A percentile compares a stretch with the other conserved stretches of the same genome.
phyloP scores from a whole-genome alignment of 2,329 filamentous ascomycete genomes.

The Myriangium duriaei region DNA sequence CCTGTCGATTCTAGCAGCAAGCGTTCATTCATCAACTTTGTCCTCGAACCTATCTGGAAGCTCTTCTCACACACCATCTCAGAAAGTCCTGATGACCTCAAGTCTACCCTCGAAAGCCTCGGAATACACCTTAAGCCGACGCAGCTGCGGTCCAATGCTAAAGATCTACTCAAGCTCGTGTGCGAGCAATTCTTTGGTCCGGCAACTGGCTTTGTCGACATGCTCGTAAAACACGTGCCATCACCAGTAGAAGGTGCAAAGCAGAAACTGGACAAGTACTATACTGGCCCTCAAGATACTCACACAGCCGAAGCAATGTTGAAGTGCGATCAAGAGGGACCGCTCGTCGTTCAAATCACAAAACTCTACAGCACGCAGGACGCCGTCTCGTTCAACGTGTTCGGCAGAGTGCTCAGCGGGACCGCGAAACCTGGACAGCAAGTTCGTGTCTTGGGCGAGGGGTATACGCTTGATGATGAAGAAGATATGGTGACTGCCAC shows the following conservation, averaged over 20 bases:
- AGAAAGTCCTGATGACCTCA: constrained; percentile 74
- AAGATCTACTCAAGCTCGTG: constrained; percentile 73
- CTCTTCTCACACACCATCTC: constrained; percentile 91
- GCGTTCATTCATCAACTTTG: constrained; percentile 84
- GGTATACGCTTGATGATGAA: constrained; percentile 91
- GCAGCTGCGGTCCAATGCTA: constrained; percentile 82
- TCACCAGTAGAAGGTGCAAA: constrained; percentile 70
- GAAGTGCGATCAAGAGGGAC: constrained; percentile 76
- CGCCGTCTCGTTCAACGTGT: constrained; percentile 79
- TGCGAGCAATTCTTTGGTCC: constrained; percentile 94
- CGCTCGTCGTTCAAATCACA: constrained; percentile 79
- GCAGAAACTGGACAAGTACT: constrained; percentile 70
- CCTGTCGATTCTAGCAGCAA: constrained; percentile 66
- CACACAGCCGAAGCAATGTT: constrained; percentile 70
- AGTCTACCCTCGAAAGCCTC: constrained; percentile 61
- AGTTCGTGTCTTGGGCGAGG: constrained; percentile 85
- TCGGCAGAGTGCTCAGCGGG: constrained; percentile 86
- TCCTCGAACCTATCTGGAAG: constrained; percentile 96
- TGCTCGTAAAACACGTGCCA: constrained; percentile 81
- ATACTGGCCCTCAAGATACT: constrained; percentile 78
- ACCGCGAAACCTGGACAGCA: constrained; percentile 70
- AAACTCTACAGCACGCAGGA: constrained; percentile 87
- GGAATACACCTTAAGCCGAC: constrained; percentile 84
- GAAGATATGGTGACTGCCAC: constrained; percentile 90
- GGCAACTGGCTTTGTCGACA: constrained; percentile 84